Base-by-base conservation (phyloP, 495 filamentous ascomycete genomes). In the Neurospora tetrasperma region DNA sequence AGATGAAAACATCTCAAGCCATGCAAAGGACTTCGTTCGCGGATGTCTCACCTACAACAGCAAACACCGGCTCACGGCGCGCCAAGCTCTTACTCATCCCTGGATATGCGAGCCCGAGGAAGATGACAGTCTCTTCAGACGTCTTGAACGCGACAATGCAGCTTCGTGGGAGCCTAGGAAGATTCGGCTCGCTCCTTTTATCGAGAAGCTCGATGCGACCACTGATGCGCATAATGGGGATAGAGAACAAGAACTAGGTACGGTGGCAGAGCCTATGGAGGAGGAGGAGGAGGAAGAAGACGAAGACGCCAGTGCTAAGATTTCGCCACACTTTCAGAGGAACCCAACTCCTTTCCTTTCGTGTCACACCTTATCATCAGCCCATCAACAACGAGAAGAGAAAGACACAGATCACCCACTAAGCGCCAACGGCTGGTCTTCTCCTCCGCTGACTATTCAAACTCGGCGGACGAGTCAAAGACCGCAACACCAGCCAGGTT, bases 41-140 rank as follows among this genome's bases (percentile, higher is more conserved):
- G 71, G 75, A 70, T 98, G 95, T 75, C 85, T 97, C 6, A 93
- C 90, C 16, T 89, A 93, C 78, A 90, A 95, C 74, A 90, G 91
- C 2, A 81, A 82, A 41, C 76, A 84, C 23, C 89, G 94, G 40
- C 89, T 94, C 83, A 95, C 92, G 5, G 90, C 93, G 2, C 88
- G 92, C 78, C 85, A 92, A 79, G 92, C 93, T 8, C 86, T 94
- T 4, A 85, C 87, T 31, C 92, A 96, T 76, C 83, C 86, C 41
- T 97, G 76, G 71, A 69, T 79, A 4, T 79, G 79, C 35, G 71
- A 81, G 12, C 79, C 81, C 5, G 73, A 76, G 23, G 83, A 85
- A n/a, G 76, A 79, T 23, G 71, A 48, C 11, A 89, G 93, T 80
- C 83, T 94, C 44, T 84, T 97, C 72, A 68, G 70, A 18, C n/a